phyloP scores from a whole-genome alignment of 1,284 basidiomycete genomes.

The Termitomyces sp. region DNA sequence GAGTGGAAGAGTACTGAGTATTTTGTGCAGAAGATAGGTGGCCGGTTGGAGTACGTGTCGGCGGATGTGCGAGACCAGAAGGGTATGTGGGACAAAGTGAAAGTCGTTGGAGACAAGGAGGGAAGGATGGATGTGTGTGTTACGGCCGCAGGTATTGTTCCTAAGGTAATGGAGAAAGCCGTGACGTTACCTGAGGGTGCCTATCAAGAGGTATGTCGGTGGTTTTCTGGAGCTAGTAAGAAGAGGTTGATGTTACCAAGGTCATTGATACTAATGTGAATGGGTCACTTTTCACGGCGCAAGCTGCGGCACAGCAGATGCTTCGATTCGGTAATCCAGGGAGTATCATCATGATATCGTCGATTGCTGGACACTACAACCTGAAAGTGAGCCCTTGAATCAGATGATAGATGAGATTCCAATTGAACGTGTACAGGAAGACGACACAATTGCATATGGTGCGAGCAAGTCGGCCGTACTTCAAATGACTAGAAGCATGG shows the following conservation, averaged over 20 bases:
- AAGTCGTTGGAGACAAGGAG: conserved; percentile 59
- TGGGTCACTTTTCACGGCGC: conserved; percentile 74
- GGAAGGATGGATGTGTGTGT: conserved; percentile 69
- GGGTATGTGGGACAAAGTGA: conserved; percentile 47
- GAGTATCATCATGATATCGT: conserved; percentile 80
- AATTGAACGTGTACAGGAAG: background rate
- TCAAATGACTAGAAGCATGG: conserved; percentile 81
- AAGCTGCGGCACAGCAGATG: conserved; percentile 78
- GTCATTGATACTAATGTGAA: conserved; percentile 45
- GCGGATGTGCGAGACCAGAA: conserved; percentile 63
- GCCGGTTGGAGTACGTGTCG: conserved; percentile 61
- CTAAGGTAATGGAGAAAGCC: conserved; percentile 54
- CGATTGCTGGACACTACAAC: conserved; percentile 81
- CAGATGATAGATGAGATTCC: conserved; percentile 23
- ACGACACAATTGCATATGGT: conserved; percentile 44
- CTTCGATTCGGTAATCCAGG: conserved; percentile 59
- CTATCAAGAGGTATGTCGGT: conserved; percentile 54
- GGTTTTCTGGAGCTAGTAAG: background rate
- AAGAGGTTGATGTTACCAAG: background rate
- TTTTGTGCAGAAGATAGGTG: conserved; percentile 44
- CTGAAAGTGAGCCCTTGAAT: conserved; percentile 51
- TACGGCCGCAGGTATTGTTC: conserved; percentile 67
- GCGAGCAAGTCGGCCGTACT: conserved; percentile 76
- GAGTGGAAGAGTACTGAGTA: conserved; percentile 60
- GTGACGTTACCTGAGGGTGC: conserved; percentile 65